These are phyloP conservation scores for Gossypium davidsonii DNA, from an alignment of 441 rosid genomes.

Conservation along the genomic window DNA sequence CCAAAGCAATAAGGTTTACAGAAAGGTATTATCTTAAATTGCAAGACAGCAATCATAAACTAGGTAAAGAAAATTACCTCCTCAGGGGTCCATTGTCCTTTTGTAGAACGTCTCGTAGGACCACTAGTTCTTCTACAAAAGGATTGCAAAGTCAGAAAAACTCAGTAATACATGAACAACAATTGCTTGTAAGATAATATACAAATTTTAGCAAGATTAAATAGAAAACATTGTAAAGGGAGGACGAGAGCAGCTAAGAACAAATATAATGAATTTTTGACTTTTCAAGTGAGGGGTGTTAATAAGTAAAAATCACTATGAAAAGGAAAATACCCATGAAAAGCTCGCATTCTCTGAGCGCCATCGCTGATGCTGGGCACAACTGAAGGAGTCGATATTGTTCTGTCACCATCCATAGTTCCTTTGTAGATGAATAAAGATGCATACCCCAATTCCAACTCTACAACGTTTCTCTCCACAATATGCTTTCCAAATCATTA, in stretches of 20 bases:
- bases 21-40: background rate
- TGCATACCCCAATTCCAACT: slow-evolving; percentile 53
- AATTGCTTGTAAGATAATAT: background rate
- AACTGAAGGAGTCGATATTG: slow-evolving; percentile 48
- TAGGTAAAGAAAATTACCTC: slow-evolving; percentile 45
- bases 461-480: slow-evolving; percentile 36
- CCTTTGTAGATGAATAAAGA: slow-evolving; percentile 31
- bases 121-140: slow-evolving; percentile 82
- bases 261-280: background rate
- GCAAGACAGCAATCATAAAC: background rate
- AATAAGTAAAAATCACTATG: background rate
- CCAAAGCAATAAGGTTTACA: background rate
- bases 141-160: slow-evolving; percentile 3
- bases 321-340: slow-evolving; percentile 54
- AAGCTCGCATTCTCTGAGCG: slow-evolving; percentile 41
- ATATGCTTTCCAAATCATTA: slow-evolving; percentile 55
- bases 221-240: background rate
- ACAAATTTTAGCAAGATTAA: background rate
- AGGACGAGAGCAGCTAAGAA: background rate
- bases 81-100: slow-evolving; percentile 98
- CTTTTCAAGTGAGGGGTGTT: background rate
- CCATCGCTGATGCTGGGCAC: slow-evolving; percentile 39
- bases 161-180: background rate
- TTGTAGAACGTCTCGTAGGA: slow-evolving; percentile 93
- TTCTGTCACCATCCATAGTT: slow-evolving; percentile 68